Conservation (phyloP, 257 asterid genomes). For the Solanum piurae region DNA sequence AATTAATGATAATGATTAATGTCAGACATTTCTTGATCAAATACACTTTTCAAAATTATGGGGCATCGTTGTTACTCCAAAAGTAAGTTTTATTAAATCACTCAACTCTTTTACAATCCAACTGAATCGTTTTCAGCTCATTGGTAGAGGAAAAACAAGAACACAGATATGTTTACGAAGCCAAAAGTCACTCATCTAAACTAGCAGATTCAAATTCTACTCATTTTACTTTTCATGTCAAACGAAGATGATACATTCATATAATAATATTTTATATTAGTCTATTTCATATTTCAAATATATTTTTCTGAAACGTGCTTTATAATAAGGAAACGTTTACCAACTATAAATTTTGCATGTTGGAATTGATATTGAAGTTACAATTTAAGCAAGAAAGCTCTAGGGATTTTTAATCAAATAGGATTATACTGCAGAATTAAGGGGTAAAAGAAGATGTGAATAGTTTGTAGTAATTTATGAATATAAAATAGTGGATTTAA, state of each 20-base stretch:
- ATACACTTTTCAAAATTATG: background rate
- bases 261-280: background rate
- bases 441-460: background rate
- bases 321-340: background rate
- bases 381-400: background rate
- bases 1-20: background rate
- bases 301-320: background rate
- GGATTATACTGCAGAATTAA: background rate
- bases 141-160: background rate
- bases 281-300: background rate
- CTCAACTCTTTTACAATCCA: background rate
- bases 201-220: background rate
- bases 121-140: background rate
- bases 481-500: background rate
- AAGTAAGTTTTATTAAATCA: background rate
- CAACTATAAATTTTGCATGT: background rate
- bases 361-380: background rate
- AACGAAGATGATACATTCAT: background rate
- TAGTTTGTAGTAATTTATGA: background rate
- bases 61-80: background rate
- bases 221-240: background rate
- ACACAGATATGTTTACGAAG: background rate
- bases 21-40: background rate
- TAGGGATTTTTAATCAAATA: background rate
- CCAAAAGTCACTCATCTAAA: background rate